A percentile compares a stretch with the other conserved stretches of the same genome.
Evolutionary conservation across 345 rosid genomes (phyloP).

Genomic region (Crucihimalaya himalaica): DNA sequence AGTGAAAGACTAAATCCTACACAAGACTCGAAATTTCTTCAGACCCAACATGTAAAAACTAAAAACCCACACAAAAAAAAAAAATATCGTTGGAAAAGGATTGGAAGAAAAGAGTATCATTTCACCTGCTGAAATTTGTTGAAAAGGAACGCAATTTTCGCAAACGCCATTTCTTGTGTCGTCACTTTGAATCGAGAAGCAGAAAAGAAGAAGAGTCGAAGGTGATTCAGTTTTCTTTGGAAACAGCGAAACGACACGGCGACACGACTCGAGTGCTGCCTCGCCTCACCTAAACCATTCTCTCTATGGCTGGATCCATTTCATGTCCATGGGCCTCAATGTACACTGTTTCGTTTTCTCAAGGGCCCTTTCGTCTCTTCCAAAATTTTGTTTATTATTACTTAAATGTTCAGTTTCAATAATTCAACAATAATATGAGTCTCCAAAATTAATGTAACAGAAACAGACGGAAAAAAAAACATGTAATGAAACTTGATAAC

Average conservation of each 20-base stretch:
- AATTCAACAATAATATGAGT: not conserved
- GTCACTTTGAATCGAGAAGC: not conserved
- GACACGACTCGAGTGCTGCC: not conserved
- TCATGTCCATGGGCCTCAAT: conserved; percentile 8
- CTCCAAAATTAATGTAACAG: not conserved
- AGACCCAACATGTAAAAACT: conserved; percentile 3
- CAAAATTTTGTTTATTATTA: not conserved
- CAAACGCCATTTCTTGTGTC: conserved; percentile 26
- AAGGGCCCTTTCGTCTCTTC: not conserved
- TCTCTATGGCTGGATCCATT: not conserved
- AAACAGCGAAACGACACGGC: not conserved
- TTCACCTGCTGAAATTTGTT: conserved; percentile 45
- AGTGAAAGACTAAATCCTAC: conserved; percentile 1
- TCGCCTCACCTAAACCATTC: not conserved
- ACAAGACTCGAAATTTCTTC: conserved; percentile 20
- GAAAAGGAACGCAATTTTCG: conserved; percentile 37
- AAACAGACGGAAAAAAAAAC: not conserved
- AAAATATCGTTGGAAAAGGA: not conserved
- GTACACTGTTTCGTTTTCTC: not conserved
- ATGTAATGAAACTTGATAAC: not conserved
- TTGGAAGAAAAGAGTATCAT: not conserved
- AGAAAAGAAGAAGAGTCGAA: conserved; percentile 14
- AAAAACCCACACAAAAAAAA: not conserved
- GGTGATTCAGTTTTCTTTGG: not conserved
- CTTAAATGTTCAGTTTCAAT: not conserved